Evolutionary conservation across 345 rosid genomes (phyloP), one percentile per base, ranked within the genome.

Genomic region (Kernera saxatilis): DNA sequence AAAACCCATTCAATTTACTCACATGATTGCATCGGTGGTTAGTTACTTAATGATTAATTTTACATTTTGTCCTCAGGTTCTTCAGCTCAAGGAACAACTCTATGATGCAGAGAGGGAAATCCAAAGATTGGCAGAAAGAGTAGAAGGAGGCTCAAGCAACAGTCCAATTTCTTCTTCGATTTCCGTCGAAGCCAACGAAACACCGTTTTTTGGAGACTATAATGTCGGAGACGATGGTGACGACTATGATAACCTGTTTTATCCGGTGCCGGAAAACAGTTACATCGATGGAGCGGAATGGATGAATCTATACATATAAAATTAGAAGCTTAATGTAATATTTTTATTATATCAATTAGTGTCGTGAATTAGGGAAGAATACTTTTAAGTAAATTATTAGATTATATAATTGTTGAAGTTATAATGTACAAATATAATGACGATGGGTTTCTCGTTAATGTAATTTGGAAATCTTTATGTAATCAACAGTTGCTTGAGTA

Each of bases 91-190:
- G 15, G 88, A 85, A 15, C 82, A 83, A 39, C 85, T 86, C 3
- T 56, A 19, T 4, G 91, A 82, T n/a, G 80, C 92, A 3, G 82
- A 83, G 40, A 86, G 80, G 25, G 91, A 88, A 54, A 84, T 84
- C 23, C 86, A 82, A 48, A 77, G 77, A 71, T 21, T 86, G 62
- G 67, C 84, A 17, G 88, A 85, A 63, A 76, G 77, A 6, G 70
- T 52, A 1, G 89, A 84, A 22, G 85, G 81, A 30, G 76, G 76
- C 13, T 85, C 85, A 0, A 69, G 70, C 46, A 81, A 78, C 50
- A 85, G 82, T 29, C 85, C 87, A 13, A 80, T 82, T 0, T 84
- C 78, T 21, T 82, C 94, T 26, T 80, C 90, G 0, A n/a, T 84
- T 19, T 70, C 96, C 0, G 66, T 80, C 6, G 81, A 78, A 41